phyloP scores from a whole-genome alignment of 345 rosid species.

The Citropsis articulata region DNA sequence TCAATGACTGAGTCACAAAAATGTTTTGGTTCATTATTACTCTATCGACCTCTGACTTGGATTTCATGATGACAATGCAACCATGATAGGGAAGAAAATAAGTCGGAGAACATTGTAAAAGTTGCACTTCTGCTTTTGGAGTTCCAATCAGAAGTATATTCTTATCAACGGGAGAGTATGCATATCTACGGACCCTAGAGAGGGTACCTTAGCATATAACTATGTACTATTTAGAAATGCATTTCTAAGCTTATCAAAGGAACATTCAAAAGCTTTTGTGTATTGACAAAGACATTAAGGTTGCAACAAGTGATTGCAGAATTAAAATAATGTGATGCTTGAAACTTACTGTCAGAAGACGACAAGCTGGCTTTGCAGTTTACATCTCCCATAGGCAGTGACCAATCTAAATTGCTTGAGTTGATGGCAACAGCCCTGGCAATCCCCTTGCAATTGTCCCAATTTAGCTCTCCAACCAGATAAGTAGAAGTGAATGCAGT shows the following conservation, averaged over 20 bases:
- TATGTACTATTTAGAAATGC: not conserved
- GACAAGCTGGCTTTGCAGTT: conserved; percentile 29
- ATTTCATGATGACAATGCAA: not conserved
- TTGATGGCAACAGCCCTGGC: conserved; percentile 51
- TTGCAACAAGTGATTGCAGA: not conserved
- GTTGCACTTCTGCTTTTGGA: not conserved
- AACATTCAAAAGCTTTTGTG: not conserved
- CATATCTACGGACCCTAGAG: not conserved
- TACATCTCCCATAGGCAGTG: conserved; percentile 7
- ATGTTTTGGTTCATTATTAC: not conserved
- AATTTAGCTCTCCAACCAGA: conserved; percentile 47
- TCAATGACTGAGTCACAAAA: not conserved
- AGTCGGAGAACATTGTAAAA: not conserved
- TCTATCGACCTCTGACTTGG: not conserved
- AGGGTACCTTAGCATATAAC: not conserved
- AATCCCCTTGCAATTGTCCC: conserved; percentile 46
- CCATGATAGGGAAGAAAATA: not conserved
- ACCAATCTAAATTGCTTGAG: conserved; percentile 31
- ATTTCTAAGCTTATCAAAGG: not conserved
- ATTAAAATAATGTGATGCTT: not conserved
- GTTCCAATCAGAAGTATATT: not conserved
- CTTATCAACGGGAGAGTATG: not conserved
- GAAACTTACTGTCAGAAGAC: conserved; percentile 31
- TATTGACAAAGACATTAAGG: not conserved
- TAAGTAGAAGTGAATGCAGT: conserved; percentile 6